A percentile compares a stretch with the other conserved stretches of the same genome.
Conservation (phyloP, 306 rosid genomes). For the Astragalus membranaceus region DNA sequence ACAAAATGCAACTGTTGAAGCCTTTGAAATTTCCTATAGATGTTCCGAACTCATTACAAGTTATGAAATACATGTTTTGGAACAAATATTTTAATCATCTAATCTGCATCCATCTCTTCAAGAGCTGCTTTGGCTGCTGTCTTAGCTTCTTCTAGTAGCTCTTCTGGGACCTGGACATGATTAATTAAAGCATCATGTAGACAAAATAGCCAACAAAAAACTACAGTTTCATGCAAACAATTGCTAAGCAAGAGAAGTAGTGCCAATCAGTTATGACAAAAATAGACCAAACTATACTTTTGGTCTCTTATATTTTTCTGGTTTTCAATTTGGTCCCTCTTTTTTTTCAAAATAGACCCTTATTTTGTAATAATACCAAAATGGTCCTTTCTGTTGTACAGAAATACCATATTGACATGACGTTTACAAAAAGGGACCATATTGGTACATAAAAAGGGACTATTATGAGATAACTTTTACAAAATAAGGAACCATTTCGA, state of each 20-base stretch:
- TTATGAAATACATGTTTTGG: conserved; percentile 11
- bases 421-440: no score
- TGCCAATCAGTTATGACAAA: no score
- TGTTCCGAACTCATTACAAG: conserved; percentile 22
- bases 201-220: background rate
- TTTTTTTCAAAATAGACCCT: no score
- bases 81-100: background rate
- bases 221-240: background rate
- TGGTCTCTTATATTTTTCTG: no score
- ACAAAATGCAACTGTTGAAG: conserved; percentile 15
- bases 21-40: conserved; percentile 15
- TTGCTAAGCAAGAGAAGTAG: background rate
- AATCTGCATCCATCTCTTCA: conserved; percentile 99
- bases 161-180: conserved; percentile 65
- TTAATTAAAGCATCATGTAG: background rate
- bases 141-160: conserved; percentile 75
- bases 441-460: no score
- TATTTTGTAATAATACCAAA: no score
- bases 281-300: no score
- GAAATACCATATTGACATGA: no score
- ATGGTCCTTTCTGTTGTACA: no score
- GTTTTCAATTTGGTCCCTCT: no score
- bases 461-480: no score
- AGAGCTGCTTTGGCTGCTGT: conserved; percentile 89
- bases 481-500: no score